Conservation (phyloP, 345 rosid species). For the Eucalyptus marginata region DNA sequence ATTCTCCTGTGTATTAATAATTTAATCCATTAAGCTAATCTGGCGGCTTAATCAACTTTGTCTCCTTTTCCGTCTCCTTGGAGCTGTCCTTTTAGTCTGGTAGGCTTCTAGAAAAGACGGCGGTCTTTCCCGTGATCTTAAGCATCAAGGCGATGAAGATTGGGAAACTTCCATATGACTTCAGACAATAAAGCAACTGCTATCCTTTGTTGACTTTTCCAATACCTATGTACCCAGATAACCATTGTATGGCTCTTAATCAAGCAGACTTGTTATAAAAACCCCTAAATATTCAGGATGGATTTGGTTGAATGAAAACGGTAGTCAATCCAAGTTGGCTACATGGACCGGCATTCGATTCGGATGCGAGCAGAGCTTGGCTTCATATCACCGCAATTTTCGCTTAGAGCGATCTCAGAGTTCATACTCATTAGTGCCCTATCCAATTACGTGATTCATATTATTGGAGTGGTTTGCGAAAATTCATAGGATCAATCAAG, state of each 20-base stretch:
- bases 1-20: background rate
- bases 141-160: background rate
- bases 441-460: background rate
- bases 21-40: background rate
- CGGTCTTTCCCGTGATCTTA: background rate
- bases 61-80: background rate
- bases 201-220: background rate
- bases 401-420: background rate
- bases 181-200: background rate
- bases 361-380: fast-evolving
- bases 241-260: background rate
- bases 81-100: too few species aligned
- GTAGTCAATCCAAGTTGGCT: background rate
- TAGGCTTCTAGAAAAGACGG: background rate
- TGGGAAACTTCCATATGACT: background rate
- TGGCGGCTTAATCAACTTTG: background rate
- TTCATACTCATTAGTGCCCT: background rate
- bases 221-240: background rate
- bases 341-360: background rate
- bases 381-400: background rate
- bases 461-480: background rate
- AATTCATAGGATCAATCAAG: background rate
- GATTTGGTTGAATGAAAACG: background rate
- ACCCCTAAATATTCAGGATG: background rate
- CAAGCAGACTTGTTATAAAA: background rate